phyloP scores from a whole-genome alignment of 1,284 basidiomycete genomes.

The Ustilago cynodontis region DNA sequence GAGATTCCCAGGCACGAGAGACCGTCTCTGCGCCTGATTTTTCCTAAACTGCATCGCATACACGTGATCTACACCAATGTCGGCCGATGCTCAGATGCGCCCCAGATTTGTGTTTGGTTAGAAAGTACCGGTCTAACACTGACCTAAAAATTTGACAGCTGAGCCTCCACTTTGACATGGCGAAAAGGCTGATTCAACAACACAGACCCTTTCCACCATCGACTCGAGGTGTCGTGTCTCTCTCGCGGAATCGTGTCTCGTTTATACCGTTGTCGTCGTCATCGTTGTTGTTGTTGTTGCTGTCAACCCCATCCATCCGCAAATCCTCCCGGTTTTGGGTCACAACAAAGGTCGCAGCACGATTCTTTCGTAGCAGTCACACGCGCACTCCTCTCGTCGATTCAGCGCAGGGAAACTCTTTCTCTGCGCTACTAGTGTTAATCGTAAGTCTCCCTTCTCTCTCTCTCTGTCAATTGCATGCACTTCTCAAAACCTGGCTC shows the following conservation, averaged over 20 bases:
- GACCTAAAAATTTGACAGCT: neutral
- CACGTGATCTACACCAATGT: no score
- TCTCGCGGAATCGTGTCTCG: neutral
- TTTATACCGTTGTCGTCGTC: no score
- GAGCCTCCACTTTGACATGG: neutral
- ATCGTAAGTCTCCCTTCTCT: slow-evolving; percentile 9
- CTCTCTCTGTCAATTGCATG: neutral
- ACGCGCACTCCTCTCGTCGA: no score
- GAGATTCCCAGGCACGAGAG: no score
- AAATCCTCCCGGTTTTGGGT: no score
- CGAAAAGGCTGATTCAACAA: neutral
- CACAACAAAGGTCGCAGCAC: no score
- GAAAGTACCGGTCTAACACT: no score
- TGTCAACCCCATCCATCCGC: neutral
- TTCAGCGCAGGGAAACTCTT: neutral
- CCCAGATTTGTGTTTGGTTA: no score
- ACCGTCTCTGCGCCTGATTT: no score
- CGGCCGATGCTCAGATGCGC: no score
- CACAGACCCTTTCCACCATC: neutral
- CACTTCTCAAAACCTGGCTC: neutral
- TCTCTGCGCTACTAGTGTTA: neutral
- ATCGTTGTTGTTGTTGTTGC: neutral
- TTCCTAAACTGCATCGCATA: no score
- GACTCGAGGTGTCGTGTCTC: neutral
- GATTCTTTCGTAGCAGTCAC: neutral